phyloP scores from a whole-genome alignment of 495 filamentous ascomycete genomes.

The Sabuloglossum arenarium region DNA sequence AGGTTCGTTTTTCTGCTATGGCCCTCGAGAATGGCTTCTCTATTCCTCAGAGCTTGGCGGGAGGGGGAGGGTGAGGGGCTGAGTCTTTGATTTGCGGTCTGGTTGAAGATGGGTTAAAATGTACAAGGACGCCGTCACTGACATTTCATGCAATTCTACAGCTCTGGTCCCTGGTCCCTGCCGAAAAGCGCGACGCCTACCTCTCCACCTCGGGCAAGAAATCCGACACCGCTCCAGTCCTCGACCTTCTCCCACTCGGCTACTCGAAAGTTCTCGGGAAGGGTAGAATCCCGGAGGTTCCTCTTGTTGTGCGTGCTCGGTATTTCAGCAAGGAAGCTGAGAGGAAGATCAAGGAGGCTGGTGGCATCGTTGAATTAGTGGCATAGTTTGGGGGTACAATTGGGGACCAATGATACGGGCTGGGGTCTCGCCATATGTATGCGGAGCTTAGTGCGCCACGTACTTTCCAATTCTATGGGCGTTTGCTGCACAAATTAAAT shows the following conservation, averaged over 20 bases:
- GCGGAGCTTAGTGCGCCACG: neutral
- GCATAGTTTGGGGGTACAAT: slow-evolving; percentile 29
- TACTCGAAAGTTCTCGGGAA: slow-evolving; percentile 91
- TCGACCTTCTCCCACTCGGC: slow-evolving; percentile 78
- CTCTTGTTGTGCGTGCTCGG: slow-evolving; percentile 70
- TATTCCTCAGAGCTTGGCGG: neutral
- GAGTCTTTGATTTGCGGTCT: neutral
- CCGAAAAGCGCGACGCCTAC: slow-evolving; percentile 70
- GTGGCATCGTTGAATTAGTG: slow-evolving; percentile 79
- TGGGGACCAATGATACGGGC: neutral
- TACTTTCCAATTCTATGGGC: slow-evolving; percentile 1
- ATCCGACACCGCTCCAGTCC: slow-evolving; percentile 66
- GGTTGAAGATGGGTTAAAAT: neutral
- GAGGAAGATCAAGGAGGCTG: slow-evolving; percentile 86
- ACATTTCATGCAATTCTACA: slow-evolving; percentile 14
- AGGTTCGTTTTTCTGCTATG: slow-evolving; percentile 28
- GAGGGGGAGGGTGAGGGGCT: neutral
- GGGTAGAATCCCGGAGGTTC: slow-evolving; percentile 68
- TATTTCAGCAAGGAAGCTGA: slow-evolving; percentile 79
- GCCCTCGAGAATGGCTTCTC: neutral
- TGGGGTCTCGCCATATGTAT: neutral
- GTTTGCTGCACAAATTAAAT: neutral
- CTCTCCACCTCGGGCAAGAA: slow-evolving; percentile 35
- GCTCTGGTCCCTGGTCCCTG: slow-evolving; percentile 68
- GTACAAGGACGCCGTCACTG: neutral